Percentiles rank a stretch among this genome's conserved stretches.
These are phyloP conservation scores for Pleurotus djamor DNA, from an alignment of 768 basidiomycete genomes.

Conservation along the genomic window DNA sequence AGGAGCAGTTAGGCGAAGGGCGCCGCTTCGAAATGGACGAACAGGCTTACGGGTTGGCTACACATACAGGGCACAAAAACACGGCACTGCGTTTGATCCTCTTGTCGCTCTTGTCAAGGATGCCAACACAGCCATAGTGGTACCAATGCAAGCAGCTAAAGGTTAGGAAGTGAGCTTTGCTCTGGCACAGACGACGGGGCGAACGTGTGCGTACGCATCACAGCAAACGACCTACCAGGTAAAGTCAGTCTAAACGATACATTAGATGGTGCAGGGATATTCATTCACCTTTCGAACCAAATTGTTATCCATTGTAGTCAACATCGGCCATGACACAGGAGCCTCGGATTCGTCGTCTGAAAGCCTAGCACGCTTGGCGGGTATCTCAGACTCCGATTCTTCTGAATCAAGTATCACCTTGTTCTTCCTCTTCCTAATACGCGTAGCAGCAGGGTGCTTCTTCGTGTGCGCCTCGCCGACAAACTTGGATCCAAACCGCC, in stretches of 20 bases:
- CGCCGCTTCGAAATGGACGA: neutral
- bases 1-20: neutral
- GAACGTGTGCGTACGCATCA: constrained; percentile 11
- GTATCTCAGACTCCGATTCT: neutral
- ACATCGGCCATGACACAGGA: constrained; percentile 22
- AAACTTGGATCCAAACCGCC: neutral
- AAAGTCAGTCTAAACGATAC: neutral
- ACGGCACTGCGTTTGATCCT: constrained; percentile 24
- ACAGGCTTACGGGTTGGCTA: constrained; percentile 22
- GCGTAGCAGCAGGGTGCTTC: neutral
- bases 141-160: constrained; percentile 36
- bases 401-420: neutral
- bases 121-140: constrained; percentile 50
- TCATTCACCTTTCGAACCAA: constrained; percentile 28
- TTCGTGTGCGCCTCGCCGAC: neutral
- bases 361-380: neutral
- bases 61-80: constrained; percentile 45
- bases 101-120: constrained; percentile 27
- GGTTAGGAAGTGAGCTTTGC: constrained; percentile 10
- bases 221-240: constrained; percentile 26
- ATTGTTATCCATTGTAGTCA: constrained; percentile 15
- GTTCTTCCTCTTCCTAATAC: constrained; percentile 9
- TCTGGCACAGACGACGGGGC: neutral
- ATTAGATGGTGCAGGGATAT: neutral
- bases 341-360: too few species aligned